Evolutionary conservation across 2,329 filamentous ascomycete genomes (phyloP), one percentile per base, ranked within the genome.

Genomic region (Phaeophleospora eucalypticola): DNA sequence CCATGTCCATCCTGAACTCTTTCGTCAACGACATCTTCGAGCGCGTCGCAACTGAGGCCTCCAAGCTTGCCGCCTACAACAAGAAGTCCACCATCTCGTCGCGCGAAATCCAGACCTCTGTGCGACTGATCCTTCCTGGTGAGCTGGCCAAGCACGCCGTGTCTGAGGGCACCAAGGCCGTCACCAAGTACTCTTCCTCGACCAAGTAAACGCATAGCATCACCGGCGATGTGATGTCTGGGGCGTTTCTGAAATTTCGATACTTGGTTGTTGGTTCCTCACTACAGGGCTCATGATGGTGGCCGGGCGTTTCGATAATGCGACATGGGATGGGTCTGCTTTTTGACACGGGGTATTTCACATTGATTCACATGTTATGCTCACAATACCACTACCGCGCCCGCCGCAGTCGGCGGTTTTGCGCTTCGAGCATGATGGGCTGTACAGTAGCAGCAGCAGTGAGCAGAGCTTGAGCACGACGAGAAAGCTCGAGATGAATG

Each of bases 31-130:
- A 98, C 68, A 98, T 98, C 72, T 98, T 98, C 73, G 93, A 98
- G 85, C 90, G 93, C 65, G 91, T 98, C 63, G 93, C 93, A 58
- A 96, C 93, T 50, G 93, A 98, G 77, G 93, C 93, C 43, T 95
- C 89, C 71, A 98, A 98, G 86, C 86, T 98, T 53, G 93, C 93
- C 63, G 93, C 93, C 57, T 98, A 98, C 82, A 98, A 98, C 86
- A 98, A 97, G 87, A 98, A 98, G 83, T 97, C 91, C 42, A 98
- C 93, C 71, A 98, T 98, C 77, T 97, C 91, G 45, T 97, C 93
- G 61, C 87, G 93, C 68, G 93, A 98, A 79, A 98, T 98, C 70
- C 93, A 98, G 82, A 98, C 93, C 64, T 96, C 93, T 63, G 93
- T 98, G 64, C 87, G 93, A 61, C 84, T 98, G 54, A 98, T 98